phyloP scores from a whole-genome alignment of 805 yeast genomes.

The Wickerhamiella slavikovae region DNA sequence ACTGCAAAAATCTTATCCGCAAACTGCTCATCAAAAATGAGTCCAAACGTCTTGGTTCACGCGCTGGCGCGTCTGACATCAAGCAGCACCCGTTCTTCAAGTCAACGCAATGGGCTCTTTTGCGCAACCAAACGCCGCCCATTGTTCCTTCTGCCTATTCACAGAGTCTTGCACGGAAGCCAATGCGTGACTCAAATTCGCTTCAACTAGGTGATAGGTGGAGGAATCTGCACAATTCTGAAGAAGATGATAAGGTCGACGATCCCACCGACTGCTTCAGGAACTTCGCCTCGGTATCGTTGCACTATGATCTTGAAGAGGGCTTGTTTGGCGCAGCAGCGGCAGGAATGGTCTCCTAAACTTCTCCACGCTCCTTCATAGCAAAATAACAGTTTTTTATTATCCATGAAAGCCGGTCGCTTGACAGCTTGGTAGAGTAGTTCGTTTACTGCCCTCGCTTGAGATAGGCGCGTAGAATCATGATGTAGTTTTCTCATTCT shows the following conservation, averaged over 20 bases:
- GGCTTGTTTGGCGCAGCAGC: no score
- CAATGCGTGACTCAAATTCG: conserved; percentile 9
- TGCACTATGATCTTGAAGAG: conserved; percentile 1
- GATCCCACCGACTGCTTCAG: neutral
- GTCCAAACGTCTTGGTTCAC: conserved; percentile 69
- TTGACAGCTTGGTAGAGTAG: no score
- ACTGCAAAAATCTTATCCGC: conserved; percentile 59
- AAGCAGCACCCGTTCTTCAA: conserved; percentile 84
- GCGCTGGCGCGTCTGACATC: conserved; percentile 87
- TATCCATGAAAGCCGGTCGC: no score
- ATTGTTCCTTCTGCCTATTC: conserved; percentile 49
- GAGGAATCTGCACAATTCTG: conserved; percentile 7
- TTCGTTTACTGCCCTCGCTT: no score
- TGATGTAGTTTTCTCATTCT: no score
- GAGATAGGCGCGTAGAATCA: no score
- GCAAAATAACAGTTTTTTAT: no score
- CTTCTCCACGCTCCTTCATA: no score
- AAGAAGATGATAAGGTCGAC: conserved; percentile 1
- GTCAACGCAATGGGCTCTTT: conserved; percentile 82
- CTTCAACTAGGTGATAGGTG: conserved; percentile 13
- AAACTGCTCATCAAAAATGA: conserved; percentile 81
- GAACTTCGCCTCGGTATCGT: neutral
- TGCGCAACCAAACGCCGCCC: conserved; percentile 87
- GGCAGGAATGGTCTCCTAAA: no score
- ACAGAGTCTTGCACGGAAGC: neutral